Evolutionary conservation across 768 basidiomycete genomes (phyloP), one percentile per base, ranked within the genome.

Genomic region (Mycena venus): DNA sequence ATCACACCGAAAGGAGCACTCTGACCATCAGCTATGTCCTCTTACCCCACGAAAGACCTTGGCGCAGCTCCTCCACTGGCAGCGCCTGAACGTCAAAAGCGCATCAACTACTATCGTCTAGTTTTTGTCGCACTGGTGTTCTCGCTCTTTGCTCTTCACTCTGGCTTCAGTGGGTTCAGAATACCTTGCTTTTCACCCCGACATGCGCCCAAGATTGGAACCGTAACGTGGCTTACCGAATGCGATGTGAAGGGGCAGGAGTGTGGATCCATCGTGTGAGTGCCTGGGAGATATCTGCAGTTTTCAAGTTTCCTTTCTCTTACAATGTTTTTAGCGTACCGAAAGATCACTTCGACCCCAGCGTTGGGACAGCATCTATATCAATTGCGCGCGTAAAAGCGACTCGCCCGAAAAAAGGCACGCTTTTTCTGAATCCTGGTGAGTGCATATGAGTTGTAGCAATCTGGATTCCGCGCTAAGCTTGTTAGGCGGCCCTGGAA

Each of bases 401-500:
- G 0, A 76, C 74, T 58, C 12, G 42, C 14, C 76, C 78, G 21
- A 70, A 65, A 44, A 80, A 76, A 36, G 80, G 80, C 12, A 76
- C 78, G 0, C 72, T 80, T 1, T 80, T 79, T 44, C n/a, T 79
- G 38, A 79, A 79, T 61, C 79, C 80, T 12, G 80, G 80, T 78
- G 32, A 63, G 59, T 59, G 1, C 11, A 10, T 14, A 42, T n/a
- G n/a, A n/a, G n/a, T n/a, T n/a, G n/a, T n/a, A n/a, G n/a, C n/a
- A n/a, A n/a, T n/a, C n/a, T n/a, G n/a, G n/a, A 14, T 11, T 34
- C 31, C n/a, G 4, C 1, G 21, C 7, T 61, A 80, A 78, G 79
- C 51, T 77, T 81, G 1, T 81, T 80, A 2, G 82, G 82, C 19
- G 78, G 75, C 27, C 73, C 79, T 38, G 81, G 81, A 17, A 77